Conservation (phyloP, 805 yeast genomes). For the Pichia rugopelliculosa region DNA sequence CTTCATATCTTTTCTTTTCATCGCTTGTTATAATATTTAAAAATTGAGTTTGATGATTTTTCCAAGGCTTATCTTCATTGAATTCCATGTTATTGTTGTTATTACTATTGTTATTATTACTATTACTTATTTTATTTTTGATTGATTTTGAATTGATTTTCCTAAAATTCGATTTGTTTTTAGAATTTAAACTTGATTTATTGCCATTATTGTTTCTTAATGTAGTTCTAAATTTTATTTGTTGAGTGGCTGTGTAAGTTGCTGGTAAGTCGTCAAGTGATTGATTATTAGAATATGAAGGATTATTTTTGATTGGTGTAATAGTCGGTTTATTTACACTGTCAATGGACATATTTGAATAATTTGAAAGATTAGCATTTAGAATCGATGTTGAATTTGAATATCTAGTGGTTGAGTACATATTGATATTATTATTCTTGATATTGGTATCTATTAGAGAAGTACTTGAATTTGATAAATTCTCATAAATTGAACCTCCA, state of each 20-base stretch:
- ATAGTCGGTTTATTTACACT: background rate
- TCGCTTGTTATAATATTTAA: slow-evolving; percentile 30
- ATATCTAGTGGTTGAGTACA: background rate
- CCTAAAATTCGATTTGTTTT: background rate
- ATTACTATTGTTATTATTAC: slow-evolving; percentile 16
- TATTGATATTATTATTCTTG: background rate
- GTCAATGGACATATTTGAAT: background rate
- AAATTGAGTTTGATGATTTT: slow-evolving; percentile 53
- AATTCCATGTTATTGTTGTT: slow-evolving; percentile 38
- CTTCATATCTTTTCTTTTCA: slow-evolving; percentile 86
- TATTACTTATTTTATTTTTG: slow-evolving; percentile 16
- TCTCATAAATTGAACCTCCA: background rate
- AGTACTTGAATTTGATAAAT: background rate
- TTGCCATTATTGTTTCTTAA: slow-evolving; percentile 29
- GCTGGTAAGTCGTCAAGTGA: background rate
- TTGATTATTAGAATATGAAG: background rate
- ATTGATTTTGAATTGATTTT: background rate
- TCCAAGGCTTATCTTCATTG: slow-evolving; percentile 92
- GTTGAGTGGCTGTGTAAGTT: slow-evolving; percentile 3
- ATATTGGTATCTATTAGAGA: background rate
- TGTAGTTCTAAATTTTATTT: slow-evolving; percentile 42
- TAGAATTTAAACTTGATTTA: background rate
- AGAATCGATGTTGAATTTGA: slow-evolving; percentile 1
- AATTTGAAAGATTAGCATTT: background rate
- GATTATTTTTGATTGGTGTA: background rate